Conservation (phyloP, 1,139 yeast genomes). For the Eremothecium sinecaudum region DNA sequence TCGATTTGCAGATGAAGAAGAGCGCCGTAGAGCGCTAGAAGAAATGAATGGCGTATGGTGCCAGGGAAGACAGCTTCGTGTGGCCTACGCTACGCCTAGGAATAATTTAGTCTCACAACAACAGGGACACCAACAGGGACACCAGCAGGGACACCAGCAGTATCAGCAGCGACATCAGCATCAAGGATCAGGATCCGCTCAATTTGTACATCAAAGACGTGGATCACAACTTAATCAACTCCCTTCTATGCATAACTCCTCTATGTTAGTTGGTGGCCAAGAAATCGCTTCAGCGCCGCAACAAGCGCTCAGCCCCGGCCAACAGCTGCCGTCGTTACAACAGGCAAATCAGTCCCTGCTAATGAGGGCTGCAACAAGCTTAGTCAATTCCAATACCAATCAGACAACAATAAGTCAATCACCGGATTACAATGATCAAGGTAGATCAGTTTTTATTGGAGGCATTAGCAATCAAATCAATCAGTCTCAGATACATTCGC, state of each 20-base stretch:
- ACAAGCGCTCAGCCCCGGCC: neutral
- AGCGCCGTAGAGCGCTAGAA: constrained; percentile 61
- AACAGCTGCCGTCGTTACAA: constrained; percentile 1
- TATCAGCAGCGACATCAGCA: constrained; percentile 9
- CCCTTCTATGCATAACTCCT: neutral
- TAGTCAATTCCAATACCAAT: constrained; percentile 6
- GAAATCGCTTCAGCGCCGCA: neutral
- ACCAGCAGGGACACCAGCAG: constrained; percentile 7
- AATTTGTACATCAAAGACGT: constrained; percentile 6
- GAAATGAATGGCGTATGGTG: constrained; percentile 78
- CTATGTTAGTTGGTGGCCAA: neutral
- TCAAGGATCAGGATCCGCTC: constrained; percentile 11
- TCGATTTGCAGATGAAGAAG: constrained; percentile 63
- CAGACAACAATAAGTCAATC: constrained; percentile 1
- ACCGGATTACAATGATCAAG: constrained; percentile 39
- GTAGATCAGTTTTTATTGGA: constrained; percentile 65
- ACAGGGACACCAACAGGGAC: constrained; percentile 13
- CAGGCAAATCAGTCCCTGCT: constrained; percentile 6
- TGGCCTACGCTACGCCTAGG: constrained; percentile 65
- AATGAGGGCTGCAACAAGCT: constrained; percentile 11
- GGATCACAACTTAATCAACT: constrained; percentile 8
- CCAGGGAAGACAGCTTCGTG: constrained; percentile 69
- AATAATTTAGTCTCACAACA: constrained; percentile 26
- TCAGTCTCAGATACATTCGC: constrained; percentile 49
- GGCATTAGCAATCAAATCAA: constrained; percentile 52